These are phyloP conservation scores for Knoxia roxburghii DNA, from an alignment of 257 asterid genomes.

Conservation along the genomic window DNA sequence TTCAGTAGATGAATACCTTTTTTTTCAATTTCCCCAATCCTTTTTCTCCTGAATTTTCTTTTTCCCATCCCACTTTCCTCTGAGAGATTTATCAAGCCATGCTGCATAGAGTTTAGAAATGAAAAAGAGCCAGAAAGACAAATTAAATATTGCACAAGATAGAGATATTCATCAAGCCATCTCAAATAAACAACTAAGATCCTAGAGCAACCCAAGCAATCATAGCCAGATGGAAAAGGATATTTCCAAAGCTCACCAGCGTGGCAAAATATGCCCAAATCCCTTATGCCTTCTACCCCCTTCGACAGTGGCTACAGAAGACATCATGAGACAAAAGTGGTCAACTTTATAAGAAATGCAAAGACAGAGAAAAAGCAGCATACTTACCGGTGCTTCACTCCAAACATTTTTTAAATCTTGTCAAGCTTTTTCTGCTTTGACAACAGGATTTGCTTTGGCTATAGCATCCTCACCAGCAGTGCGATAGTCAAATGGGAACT, in stretches of 20 bases:
- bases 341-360: too few relatives aligned
- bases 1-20: background rate
- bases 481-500: conserved; percentile 26
- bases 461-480: too few relatives aligned
- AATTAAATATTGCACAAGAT: too few relatives aligned
- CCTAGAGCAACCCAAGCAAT: conserved; percentile 17
- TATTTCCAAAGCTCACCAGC: conserved; percentile 14
- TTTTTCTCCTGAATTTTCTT: background rate
- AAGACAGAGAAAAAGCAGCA: too few relatives aligned
- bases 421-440: too few relatives aligned
- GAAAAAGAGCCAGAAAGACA: conserved; percentile 6
- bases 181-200: conserved; percentile 12
- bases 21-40: background rate
- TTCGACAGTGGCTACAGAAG: conserved; percentile 6
- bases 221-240: conserved; percentile 9
- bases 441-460: too few relatives aligned
- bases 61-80: background rate
- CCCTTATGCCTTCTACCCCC: conserved; percentile 7
- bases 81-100: background rate
- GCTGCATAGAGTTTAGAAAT: background rate
- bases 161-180: too few relatives aligned
- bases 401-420: too few relatives aligned
- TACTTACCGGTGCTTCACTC: too few relatives aligned
- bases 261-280: conserved; percentile 9
- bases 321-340: conserved; percentile 13